phyloP scores from a whole-genome alignment of 2,329 filamentous ascomycete genomes.

The Fusarium sp. region DNA sequence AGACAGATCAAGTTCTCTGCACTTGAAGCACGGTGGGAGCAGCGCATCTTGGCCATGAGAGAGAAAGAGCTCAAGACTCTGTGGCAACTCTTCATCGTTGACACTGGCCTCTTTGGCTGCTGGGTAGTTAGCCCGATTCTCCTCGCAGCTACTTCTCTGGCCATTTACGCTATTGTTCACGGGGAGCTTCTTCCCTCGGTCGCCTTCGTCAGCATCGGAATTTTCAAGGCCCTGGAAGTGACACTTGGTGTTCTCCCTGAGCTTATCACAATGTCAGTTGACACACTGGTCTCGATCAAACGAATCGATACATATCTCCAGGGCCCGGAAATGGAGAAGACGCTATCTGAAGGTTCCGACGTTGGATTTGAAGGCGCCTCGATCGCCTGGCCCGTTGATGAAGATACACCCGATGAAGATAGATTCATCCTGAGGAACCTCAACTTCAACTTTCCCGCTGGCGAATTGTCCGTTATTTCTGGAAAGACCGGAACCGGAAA shows the following conservation, averaged over 20 bases:
- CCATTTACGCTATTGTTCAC: constrained; percentile 73
- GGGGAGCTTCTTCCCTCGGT: constrained; percentile 75
- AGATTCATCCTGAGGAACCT: constrained; percentile 74
- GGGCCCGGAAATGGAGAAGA: constrained; percentile 70
- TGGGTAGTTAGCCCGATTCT: constrained; percentile 81
- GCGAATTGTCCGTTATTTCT: constrained; percentile 78
- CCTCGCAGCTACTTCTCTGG: constrained; percentile 76
- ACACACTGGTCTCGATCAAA: constrained; percentile 77
- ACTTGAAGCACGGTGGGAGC: constrained; percentile 78
- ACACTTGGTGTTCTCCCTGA: constrained; percentile 78
- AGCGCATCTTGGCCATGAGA: constrained; percentile 71
- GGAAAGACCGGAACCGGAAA: constrained; percentile 84
- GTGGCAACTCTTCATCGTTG: constrained; percentile 73
- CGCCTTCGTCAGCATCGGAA: constrained; percentile 80
- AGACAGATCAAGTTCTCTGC: constrained; percentile 88
- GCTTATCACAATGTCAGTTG: constrained; percentile 74
- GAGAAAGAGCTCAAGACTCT: constrained; percentile 74
- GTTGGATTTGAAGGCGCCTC: constrained; percentile 75
- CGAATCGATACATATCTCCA: constrained; percentile 78
- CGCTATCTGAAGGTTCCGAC: constrained; percentile 64
- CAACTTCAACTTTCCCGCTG: constrained; percentile 72
- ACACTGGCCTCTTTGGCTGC: constrained; percentile 71
- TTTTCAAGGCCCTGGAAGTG: constrained; percentile 79
- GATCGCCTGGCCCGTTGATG: constrained; percentile 79
- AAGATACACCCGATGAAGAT: constrained; percentile 64